Evolutionary conservation across 768 basidiomycete genomes (phyloP).

Genomic region (Leucosporidium yakuticum): DNA sequence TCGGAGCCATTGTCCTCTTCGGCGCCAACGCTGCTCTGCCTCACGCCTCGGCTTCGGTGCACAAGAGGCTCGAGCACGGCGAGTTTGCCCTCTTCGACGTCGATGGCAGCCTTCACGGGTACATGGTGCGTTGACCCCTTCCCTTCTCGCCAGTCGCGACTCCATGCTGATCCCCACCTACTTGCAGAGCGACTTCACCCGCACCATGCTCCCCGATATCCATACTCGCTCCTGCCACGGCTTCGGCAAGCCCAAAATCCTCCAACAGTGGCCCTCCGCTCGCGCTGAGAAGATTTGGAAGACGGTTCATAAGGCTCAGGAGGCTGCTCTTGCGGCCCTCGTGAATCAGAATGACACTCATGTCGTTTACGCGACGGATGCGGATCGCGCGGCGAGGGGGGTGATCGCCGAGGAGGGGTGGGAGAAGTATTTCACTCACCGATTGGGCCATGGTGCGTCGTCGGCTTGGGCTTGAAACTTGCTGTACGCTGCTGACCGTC

Average conservation of each 20-base stretch:
- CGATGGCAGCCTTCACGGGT: constrained; percentile 12
- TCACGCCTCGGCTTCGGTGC: constrained; percentile 8
- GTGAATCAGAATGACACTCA: not conserved
- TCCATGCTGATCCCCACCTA: too few relatives aligned
- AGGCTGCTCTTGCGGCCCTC: constrained; percentile 11
- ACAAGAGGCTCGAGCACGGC: not conserved
- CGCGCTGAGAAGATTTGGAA: constrained; percentile 17
- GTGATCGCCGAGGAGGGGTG: constrained; percentile 8
- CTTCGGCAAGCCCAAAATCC: not conserved
- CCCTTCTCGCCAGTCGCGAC: too few relatives aligned
- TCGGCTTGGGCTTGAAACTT: not conserved
- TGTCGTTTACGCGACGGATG: constrained; percentile 9
- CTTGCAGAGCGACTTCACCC: constrained; percentile 17
- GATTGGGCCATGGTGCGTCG: constrained; percentile 19
- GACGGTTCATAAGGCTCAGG: constrained; percentile 15
- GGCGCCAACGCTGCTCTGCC: constrained; percentile 23
- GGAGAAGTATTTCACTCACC: constrained; percentile 19
- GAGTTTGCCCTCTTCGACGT: constrained; percentile 26
- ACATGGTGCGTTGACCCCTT: constrained; percentile 6
- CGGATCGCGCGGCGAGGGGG: constrained; percentile 14
- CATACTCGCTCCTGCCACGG: constrained; percentile 1
- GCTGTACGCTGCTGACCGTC: not conserved
- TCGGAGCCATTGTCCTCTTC: constrained; percentile 20
- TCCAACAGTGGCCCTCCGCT: constrained; percentile 4
- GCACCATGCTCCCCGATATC: constrained; percentile 19